Conservation (phyloP, 805 yeast species). For the Ogataea zsoltii region DNA sequence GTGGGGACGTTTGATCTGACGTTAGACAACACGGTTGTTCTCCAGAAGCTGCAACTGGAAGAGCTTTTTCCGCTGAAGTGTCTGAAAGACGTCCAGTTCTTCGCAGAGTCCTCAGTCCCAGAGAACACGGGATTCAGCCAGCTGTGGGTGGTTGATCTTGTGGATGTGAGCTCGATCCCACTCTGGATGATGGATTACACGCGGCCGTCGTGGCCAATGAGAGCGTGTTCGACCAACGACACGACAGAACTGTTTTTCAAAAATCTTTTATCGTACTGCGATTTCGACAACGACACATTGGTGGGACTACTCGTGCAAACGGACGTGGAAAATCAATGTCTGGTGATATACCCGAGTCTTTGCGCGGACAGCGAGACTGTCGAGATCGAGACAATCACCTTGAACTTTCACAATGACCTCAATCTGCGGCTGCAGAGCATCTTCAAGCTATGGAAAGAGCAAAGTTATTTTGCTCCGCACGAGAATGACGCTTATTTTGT, state of each 20-base stretch:
- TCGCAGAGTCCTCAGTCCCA: background rate
- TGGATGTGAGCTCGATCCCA: slow-evolving; percentile 16
- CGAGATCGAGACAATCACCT: slow-evolving; percentile 13
- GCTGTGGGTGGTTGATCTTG: slow-evolving; percentile 14
- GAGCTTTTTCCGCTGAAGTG: background rate
- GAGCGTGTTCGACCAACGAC: slow-evolving; percentile 10
- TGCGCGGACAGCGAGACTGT: slow-evolving; percentile 3
- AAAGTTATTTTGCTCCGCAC: slow-evolving; percentile 2
- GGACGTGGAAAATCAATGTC: slow-evolving; percentile 5
- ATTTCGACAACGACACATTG: slow-evolving; percentile 12
- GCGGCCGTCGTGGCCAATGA: slow-evolving; percentile 7
- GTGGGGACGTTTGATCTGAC: slow-evolving; percentile 8
- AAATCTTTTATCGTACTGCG: slow-evolving; percentile 10
- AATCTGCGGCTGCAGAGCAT: slow-evolving; percentile 12
- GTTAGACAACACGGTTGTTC: slow-evolving; percentile 1
- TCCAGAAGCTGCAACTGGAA: slow-evolving; percentile 2
- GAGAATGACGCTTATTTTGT: slow-evolving; percentile 8
- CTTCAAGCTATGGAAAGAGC: slow-evolving; percentile 7
- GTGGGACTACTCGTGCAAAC: slow-evolving; percentile 18
- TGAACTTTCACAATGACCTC: slow-evolving; percentile 17
- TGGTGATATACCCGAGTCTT: slow-evolving; percentile 19
- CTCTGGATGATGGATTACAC: slow-evolving; percentile 17
- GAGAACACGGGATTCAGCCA: slow-evolving; percentile 3
- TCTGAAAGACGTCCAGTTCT: slow-evolving; percentile 9
- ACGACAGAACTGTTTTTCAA: slow-evolving; percentile 17